Evolutionary conservation across 1,139 yeast species (phyloP), one percentile per base, ranked within the genome.

Genomic region (Eremothecium coryli): DNA sequence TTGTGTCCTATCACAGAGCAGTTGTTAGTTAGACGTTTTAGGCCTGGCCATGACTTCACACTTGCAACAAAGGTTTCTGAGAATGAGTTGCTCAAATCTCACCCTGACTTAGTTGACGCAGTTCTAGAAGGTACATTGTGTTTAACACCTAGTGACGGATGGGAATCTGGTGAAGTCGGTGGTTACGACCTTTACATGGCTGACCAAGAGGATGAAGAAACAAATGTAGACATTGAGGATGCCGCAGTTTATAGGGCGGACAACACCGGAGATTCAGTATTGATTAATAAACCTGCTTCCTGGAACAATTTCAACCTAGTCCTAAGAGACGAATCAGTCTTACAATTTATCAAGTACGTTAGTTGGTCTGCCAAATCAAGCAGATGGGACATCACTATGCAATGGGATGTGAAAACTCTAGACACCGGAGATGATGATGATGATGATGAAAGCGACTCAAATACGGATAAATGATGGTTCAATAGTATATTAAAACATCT

Each of bases 11-110:
- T 75, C 7, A 70, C 78, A 27, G 84, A 82, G 40, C 82, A 81
- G 46, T 62, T 82, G 2, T 54, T 86, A 26, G 70, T 81, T 2
- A 72, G 99, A 52, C 66, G 97, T 44, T 93, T 93, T 62, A 72
- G 98, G 48, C 98, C 96, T 0, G 98, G 97, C 1, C 76, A 75
- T 25, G 99, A 93, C 58, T 93, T 84, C 57, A 88, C 90, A 3
- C 65, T 93, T 33, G 98, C 98, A 1, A 84, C 97, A 0, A 71
- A 82, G 8, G 66, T 78, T 4, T 79, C 73, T 29, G 63, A 66
- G 29, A 60, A 67, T 14, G 51, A 52, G 12, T 63, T 58, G 8
- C 56, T 59, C 20, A 45, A 50, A 16, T 40, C 44, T n/a, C 39
- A 48, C 11, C 49, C 49, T 23, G 59, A 56, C 11, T 44, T 54